phyloP scores from a whole-genome alignment of 2,329 filamentous ascomycete genomes.

The Microdochium trichocladiopsis region DNA sequence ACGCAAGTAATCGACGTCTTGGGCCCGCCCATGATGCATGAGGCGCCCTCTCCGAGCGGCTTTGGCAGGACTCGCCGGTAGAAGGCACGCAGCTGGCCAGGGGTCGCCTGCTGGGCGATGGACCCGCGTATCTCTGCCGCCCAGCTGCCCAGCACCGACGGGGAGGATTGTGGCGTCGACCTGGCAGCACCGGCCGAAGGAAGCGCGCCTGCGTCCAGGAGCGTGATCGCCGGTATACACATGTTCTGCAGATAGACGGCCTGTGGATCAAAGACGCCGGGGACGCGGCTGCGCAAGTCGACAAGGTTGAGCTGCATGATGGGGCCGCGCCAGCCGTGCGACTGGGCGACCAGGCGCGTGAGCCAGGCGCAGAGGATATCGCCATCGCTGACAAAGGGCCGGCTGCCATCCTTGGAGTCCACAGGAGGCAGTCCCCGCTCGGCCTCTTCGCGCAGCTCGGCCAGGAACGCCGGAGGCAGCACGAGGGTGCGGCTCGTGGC shows the following conservation, averaged over 20 bases:
- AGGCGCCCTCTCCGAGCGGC: neutral
- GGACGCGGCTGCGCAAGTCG: neutral
- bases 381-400: neutral
- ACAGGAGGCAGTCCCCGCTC: neutral
- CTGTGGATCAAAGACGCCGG: neutral
- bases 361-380: neutral
- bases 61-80: neutral
- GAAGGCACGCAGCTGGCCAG: neutral
- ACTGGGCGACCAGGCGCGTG: neutral
- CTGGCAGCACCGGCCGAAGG: neutral
- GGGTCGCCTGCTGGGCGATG: neutral
- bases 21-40: neutral
- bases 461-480: neutral
- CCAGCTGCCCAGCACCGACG: neutral
- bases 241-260: neutral
- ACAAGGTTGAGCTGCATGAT: neutral
- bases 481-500: neutral
- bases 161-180: too few relatives aligned
- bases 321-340: neutral
- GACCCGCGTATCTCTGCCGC: neutral
- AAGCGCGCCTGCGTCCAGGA: neutral
- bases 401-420: too few relatives aligned
- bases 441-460: neutral
- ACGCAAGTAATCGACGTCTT: neutral
- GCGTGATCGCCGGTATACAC: neutral